Percentiles rank a stretch among this genome's conserved stretches.
Evolutionary conservation across 331 rosid genomes (phyloP).

Genomic region (Malus hybrid): DNA sequence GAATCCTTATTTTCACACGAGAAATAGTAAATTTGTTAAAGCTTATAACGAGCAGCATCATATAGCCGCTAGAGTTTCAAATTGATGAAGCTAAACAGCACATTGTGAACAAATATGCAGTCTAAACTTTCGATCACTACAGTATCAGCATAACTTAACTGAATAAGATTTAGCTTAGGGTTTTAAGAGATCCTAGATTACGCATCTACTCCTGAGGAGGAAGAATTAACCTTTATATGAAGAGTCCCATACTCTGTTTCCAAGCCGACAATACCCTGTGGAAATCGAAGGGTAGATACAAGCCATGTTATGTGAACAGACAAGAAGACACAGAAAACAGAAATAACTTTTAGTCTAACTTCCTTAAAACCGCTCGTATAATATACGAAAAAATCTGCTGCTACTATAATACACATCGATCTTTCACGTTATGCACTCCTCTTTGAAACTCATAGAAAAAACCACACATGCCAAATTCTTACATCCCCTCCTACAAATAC

Average conservation of each 20-base stretch:
- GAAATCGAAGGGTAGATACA: conserved; percentile 4
- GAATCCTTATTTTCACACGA: background rate
- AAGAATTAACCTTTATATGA: conserved; percentile 43
- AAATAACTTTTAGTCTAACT: background rate
- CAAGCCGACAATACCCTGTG: conserved; percentile 63
- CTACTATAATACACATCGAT: no score
- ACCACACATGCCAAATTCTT: background rate
- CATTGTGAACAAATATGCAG: background rate
- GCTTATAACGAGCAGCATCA: background rate
- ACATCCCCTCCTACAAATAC: background rate
- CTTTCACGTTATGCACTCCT: background rate
- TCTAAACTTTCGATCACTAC: background rate
- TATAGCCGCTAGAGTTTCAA: background rate
- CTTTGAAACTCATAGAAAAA: background rate
- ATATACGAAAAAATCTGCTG: no score
- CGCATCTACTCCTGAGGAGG: conserved; percentile 14
- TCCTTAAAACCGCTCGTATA: background rate
- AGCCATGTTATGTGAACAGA: background rate
- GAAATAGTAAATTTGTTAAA: background rate
- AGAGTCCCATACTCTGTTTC: conserved; percentile 62
- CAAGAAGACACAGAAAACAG: background rate
- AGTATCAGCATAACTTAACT: background rate
- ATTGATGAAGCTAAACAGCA: no score
- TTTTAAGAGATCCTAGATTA: background rate
- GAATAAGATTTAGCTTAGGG: background rate